A percentile compares a stretch with the other conserved stretches of the same genome.
Evolutionary conservation across 345 rosid species (phyloP).

Genomic region (Gossypium herbaceum): DNA sequence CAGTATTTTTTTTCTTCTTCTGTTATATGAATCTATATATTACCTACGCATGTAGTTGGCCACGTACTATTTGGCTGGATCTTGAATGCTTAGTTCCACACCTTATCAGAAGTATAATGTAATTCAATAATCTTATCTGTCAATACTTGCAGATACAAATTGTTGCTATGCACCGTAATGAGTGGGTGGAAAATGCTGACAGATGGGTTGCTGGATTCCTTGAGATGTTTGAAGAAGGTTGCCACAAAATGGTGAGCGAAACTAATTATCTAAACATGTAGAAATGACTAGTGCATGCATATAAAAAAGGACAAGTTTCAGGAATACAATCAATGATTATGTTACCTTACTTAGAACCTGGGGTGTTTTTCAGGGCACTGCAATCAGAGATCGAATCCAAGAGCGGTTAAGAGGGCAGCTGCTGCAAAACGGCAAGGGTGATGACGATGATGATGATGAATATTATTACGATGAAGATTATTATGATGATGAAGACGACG

Average conservation of each 20-base stretch:
- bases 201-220: constrained; percentile 96
- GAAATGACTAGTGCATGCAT: neutral
- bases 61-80: neutral
- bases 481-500: constrained; percentile 37
- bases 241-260: constrained; percentile 88
- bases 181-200: constrained; percentile 99
- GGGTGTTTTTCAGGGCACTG: constrained; percentile 57
- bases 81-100: neutral
- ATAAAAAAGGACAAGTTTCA: neutral
- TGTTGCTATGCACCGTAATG: constrained; percentile 70
- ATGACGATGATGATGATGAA: constrained; percentile 34
- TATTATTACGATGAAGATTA: constrained; percentile 32
- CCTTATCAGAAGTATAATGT: neutral
- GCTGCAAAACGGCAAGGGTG: constrained; percentile 37
- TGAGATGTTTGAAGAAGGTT: constrained; percentile 98
- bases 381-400: constrained; percentile 79
- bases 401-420: constrained; percentile 65
- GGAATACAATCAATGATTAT: neutral
- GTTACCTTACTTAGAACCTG: neutral
- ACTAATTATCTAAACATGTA: neutral
- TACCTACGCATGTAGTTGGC: neutral
- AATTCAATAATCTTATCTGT: neutral
- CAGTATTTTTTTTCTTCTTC: neutral
- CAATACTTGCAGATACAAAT: constrained; percentile 57
- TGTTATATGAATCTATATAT: neutral